Evolutionary conservation across 306 rosid species (phyloP), one percentile per base, ranked within the genome.

Genomic region (Myrica gale): DNA sequence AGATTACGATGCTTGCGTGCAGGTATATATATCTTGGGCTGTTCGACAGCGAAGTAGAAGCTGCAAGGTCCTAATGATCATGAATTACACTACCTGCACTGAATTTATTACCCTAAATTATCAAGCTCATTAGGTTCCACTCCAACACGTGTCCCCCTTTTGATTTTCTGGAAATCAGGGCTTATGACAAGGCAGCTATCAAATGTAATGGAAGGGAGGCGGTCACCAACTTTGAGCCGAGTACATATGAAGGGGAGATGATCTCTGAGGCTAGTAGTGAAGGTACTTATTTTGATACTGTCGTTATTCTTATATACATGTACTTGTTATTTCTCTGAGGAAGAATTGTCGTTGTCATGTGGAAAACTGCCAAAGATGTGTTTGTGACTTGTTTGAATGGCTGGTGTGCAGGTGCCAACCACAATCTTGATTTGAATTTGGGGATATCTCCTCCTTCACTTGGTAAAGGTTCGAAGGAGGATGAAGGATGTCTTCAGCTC

Each of bases 11-110:
- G 93, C 91, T 96, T 96, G 90, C 88, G 51, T 96, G 99, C 98
- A 96, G 99, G 98, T 92, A 96, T 90, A 88, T 96, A 86, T 96
- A 96, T 90, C 98, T 96, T 89, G 99, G 98, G 88, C 98, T 96
- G 76, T 96, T 96, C 96, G 96, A 96, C 96, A 92, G 88, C 71
- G 99, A 96, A 91, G 98, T 96, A 90, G 99, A 96, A 92, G 98
- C 98, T 90, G 99, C 99, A 92, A 96, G 99, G 99, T 96, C 94
- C 85, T 88, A 83, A 78, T 88, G 89, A 94, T 85, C 93, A 92
- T 88, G 83, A 92, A 89, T 88, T 92, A 85, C 91, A 77, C 90
- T 89, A 81, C 85, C 85, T 90, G 83, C 75, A 71, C 81, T 92
- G 92, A 88, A 83, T 83, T 84, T 90, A 85, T 87, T 88, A 85